Evolutionary conservation across 441 rosid species (phyloP).

Genomic region (Adansonia madagascariensis): DNA sequence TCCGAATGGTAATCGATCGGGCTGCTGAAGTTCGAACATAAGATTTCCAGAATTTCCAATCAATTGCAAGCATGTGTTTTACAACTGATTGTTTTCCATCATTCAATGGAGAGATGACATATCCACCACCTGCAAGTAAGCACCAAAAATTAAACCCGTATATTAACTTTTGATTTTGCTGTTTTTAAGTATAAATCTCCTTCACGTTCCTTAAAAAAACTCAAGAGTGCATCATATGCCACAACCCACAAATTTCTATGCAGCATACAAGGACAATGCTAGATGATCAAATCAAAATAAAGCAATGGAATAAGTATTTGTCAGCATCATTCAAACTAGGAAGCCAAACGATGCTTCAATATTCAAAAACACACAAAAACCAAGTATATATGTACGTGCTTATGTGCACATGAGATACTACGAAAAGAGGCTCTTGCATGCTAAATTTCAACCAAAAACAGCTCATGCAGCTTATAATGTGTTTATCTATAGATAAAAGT

Average conservation of each 20-base stretch:
- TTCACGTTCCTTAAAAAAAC: neutral
- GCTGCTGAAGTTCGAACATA: slow-evolving; percentile 72
- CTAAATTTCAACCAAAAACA: slow-evolving; percentile 9
- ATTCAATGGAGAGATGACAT: slow-evolving; percentile 75
- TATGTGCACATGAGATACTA: slow-evolving; percentile 5
- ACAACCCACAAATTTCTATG: slow-evolving; percentile 12
- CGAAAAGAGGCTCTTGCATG: slow-evolving; percentile 1
- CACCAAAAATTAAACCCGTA: neutral
- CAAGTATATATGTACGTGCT: neutral
- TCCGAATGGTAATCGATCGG: slow-evolving; percentile 76
- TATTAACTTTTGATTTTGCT: slow-evolving; percentile 14
- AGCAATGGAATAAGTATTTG: slow-evolving; percentile 14
- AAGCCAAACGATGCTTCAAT: slow-evolving; percentile 15
- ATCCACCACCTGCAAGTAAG: slow-evolving; percentile 77
- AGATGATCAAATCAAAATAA: slow-evolving; percentile 5
- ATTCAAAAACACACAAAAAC: slow-evolving; percentile 2
- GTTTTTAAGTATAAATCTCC: neutral
- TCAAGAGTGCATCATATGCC: slow-evolving; percentile 17
- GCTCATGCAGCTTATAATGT: slow-evolving; percentile 15
- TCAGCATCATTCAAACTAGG: neutral
- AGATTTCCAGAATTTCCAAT: slow-evolving; percentile 93
- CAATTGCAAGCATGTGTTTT: slow-evolving; percentile 97
- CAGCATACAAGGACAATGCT: neutral
- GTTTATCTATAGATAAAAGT: neutral
- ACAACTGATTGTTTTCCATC: slow-evolving; percentile 79